A percentile compares a stretch with the other conserved stretches of the same genome.
Conservation (phyloP, 129 eudicot genomes). For the Erigeron canadensis region DNA sequence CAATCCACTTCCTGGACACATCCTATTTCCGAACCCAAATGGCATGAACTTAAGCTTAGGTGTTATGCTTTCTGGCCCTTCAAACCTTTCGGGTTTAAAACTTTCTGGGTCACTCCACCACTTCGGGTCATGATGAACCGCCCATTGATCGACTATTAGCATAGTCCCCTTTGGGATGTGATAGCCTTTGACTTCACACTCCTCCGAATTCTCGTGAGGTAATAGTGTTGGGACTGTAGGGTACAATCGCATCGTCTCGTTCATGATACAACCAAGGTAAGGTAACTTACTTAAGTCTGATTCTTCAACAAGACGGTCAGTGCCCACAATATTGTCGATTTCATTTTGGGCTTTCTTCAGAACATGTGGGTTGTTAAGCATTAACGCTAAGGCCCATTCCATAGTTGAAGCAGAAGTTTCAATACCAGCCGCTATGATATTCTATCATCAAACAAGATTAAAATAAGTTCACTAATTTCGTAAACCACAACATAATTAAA, state of each 20-base stretch:
- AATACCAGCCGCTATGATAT: constrained; percentile 30
- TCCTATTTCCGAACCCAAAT: constrained; percentile 34
- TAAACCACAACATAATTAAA: no score
- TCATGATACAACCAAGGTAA: constrained; percentile 38
- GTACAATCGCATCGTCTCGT: constrained; percentile 42
- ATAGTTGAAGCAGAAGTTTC: constrained; percentile 37
- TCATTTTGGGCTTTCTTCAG: constrained; percentile 38
- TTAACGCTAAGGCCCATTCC: constrained; percentile 46
- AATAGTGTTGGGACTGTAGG: constrained; percentile 35
- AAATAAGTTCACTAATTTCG: not conserved
- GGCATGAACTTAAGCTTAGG: constrained; percentile 51
- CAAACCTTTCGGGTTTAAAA: constrained; percentile 52
- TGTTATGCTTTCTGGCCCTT: constrained; percentile 28
- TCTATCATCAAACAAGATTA: constrained; percentile 18
- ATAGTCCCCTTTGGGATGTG: constrained; percentile 48
- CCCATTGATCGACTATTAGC: constrained; percentile 46
- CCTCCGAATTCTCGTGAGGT: constrained; percentile 43
- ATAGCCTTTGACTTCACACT: constrained; percentile 48
- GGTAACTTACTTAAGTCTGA: constrained; percentile 38
- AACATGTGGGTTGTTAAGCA: constrained; percentile 40
- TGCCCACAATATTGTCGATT: constrained; percentile 29
- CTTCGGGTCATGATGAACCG: constrained; percentile 45
- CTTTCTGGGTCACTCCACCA: constrained; percentile 44
- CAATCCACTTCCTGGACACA: constrained; percentile 19
- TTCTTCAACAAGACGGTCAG: constrained; percentile 34